Evolutionary conservation across 805 yeast genomes (phyloP).

Genomic region (Kodamaea leandrae): DNA sequence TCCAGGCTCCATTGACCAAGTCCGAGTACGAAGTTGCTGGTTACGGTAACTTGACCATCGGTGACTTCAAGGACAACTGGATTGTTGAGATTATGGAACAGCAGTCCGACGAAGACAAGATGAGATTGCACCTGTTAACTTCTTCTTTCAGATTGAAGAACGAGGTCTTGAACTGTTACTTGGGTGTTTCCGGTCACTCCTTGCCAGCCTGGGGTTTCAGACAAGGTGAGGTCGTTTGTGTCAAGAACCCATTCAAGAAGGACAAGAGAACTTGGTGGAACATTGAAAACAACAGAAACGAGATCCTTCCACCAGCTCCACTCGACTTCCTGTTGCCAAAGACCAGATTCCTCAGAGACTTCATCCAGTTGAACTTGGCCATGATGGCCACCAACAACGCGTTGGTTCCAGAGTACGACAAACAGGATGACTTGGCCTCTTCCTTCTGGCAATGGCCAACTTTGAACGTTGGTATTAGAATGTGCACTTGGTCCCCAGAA

Average conservation of each 20-base stretch:
- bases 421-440: slow-evolving; percentile 68
- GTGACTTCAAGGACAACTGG: slow-evolving; percentile 80
- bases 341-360: slow-evolving; percentile 75
- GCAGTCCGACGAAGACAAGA: slow-evolving; percentile 49
- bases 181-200: slow-evolving; percentile 75
- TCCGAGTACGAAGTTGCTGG: slow-evolving; percentile 64
- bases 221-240: slow-evolving; percentile 93
- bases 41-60: slow-evolving; percentile 62
- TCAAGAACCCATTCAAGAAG: slow-evolving; percentile 59
- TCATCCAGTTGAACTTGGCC: slow-evolving; percentile 70
- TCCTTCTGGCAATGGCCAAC: slow-evolving; percentile 89
- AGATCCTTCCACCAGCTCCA: slow-evolving; percentile 56
- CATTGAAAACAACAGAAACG: slow-evolving; percentile 67
- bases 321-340: slow-evolving; percentile 65
- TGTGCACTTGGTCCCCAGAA: slow-evolving; percentile 68
- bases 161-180: slow-evolving; percentile 70
- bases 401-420: slow-evolving; percentile 72
- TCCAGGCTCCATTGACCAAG: slow-evolving; percentile 60
- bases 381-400: slow-evolving; percentile 90
- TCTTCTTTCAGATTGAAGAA: slow-evolving; percentile 77
- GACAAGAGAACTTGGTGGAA: slow-evolving; percentile 92
- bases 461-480: slow-evolving; percentile 69
- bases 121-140: slow-evolving; percentile 72
- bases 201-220: slow-evolving; percentile 98
- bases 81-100: slow-evolving; percentile 65